These are phyloP conservation scores for Exobasidium rhododendri DNA, from an alignment of 1,284 basidiomycete species.

Conservation along the genomic window DNA sequence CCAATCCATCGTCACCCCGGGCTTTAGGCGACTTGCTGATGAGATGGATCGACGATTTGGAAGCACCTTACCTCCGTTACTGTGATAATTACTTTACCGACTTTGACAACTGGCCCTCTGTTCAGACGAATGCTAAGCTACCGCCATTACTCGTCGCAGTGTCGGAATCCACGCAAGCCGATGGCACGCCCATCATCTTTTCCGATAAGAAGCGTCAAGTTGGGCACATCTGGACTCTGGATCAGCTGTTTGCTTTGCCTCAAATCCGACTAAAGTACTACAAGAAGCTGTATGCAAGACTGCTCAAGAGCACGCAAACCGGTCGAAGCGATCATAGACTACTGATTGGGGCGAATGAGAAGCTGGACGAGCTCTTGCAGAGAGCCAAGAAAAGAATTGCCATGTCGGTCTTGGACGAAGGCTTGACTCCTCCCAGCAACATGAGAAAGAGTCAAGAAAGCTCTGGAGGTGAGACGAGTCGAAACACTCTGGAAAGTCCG, in stretches of 20 bases:
- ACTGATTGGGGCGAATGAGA: conserved; percentile 74
- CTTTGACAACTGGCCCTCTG: conserved; percentile 78
- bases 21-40: conserved; percentile 91
- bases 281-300: conserved; percentile 79
- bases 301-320: conserved; percentile 81
- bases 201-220: conserved; percentile 35
- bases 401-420: conserved; percentile 33
- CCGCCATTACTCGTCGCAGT: conserved; percentile 68
- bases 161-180: conserved; percentile 57
- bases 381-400: conserved; percentile 58
- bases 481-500: conserved; percentile 22
- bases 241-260: conserved; percentile 81
- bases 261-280: conserved; percentile 84
- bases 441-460: conserved; percentile 27
- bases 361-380: conserved; percentile 70
- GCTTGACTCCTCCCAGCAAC: conserved; percentile 10
- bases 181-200: conserved; percentile 30
- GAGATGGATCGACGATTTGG: conserved; percentile 77
- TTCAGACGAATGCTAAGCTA: conserved; percentile 72
- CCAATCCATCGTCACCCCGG: conserved; percentile 88
- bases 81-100: conserved; percentile 69
- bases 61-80: conserved; percentile 80
- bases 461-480: conserved; percentile 28
- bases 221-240: conserved; percentile 70
- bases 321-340: conserved; percentile 83